These are phyloP conservation scores for Phytophthora macrochlamydospora DNA, from an alignment of 352 stramenopile genomes.

Conservation along the genomic window DNA sequence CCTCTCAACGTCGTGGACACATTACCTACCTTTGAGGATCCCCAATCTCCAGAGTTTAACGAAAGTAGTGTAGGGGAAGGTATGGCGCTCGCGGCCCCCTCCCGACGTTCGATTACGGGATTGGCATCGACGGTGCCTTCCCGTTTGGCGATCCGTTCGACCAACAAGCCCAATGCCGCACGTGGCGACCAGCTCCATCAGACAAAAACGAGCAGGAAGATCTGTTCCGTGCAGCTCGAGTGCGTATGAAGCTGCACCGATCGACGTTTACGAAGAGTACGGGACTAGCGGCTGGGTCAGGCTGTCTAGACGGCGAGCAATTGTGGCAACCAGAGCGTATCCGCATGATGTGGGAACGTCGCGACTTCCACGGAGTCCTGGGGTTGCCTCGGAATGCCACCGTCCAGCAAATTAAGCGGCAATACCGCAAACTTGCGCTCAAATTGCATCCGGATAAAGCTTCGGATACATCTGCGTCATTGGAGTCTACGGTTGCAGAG, in stretches of 20 bases:
- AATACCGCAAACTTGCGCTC: slow-evolving; percentile 86
- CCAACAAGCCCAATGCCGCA: slow-evolving; percentile 31
- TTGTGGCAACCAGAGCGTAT: slow-evolving; percentile 84
- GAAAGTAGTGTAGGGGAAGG: background rate
- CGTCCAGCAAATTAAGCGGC: slow-evolving; percentile 75
- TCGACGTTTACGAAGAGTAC: slow-evolving; percentile 44
- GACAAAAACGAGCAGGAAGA: slow-evolving; percentile 80
- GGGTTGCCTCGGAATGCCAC: slow-evolving; percentile 69
- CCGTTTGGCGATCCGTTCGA: slow-evolving; percentile 18
- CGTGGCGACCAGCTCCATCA: slow-evolving; percentile 41
- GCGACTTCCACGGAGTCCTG: slow-evolving; percentile 78
- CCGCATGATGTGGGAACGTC: slow-evolving; percentile 79
- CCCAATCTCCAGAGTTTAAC: slow-evolving; percentile 2
- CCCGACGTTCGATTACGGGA: slow-evolving; percentile 44
- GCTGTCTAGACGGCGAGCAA: slow-evolving; percentile 62
- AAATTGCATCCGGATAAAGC: slow-evolving; percentile 86
- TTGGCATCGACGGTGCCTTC: slow-evolving; percentile 40
- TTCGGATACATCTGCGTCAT: slow-evolving; percentile 35
- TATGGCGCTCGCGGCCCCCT: slow-evolving; percentile 24
- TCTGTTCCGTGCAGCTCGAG: slow-evolving; percentile 70
- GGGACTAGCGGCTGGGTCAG: slow-evolving; percentile 30
- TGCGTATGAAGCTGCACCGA: slow-evolving; percentile 82
- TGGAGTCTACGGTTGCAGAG: slow-evolving; percentile 39
- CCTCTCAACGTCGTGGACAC: slow-evolving; percentile 29
- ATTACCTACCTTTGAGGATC: slow-evolving; percentile 4